Evolutionary conservation across 2,329 filamentous ascomycete genomes (phyloP), one percentile per base, ranked within the genome.

Genomic region (Fusarium devonianum): DNA sequence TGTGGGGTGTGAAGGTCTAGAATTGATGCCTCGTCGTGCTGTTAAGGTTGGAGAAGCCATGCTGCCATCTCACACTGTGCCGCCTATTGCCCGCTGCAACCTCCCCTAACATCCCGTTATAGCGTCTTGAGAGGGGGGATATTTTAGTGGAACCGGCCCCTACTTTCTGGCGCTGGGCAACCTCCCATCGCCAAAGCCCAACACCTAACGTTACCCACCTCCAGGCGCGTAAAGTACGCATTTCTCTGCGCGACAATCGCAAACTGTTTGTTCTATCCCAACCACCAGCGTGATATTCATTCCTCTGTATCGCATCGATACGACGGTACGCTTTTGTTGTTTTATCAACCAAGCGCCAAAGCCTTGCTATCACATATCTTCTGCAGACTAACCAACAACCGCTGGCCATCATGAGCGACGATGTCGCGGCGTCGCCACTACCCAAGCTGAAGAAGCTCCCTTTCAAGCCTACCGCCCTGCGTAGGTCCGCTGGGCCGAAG

Each of bases 391-490:
- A 29, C 29, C 43, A 28, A 53, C 52, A 48, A 60, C 46, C 34
- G 26, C n/a, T n/a, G 18, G 38, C 36, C 36, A 39, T 36, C 35
- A 75, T 75, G 73, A 65, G 66, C 9, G 70, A 73, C 35, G 48
- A 58, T 23, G 38, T 44, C n/a, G 26, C 59, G 16, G 58, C 66
- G 12, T 53, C 66, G 18, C 40, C 64, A 22, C 49, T 53, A 22
- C 51, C 54, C 10, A 73, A 69, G 57, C 70, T 69, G 45, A 74
- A 74, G 61, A 73, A 71, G 51, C 72, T 80, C 2, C 78, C 78
- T 1, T 80, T 80, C 66, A 80, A 80, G 53, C 76, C 76, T 10
- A 80, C 77, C 2, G 75, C 71, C 14, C 65, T 75, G 54, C 74
- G 71, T 34, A 68, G 65, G 28, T 63, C 64, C 32, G 61, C 67